These are phyloP conservation scores for Diutina rugosa DNA, from an alignment of 1,139 yeast species.

Conservation along the genomic window DNA sequence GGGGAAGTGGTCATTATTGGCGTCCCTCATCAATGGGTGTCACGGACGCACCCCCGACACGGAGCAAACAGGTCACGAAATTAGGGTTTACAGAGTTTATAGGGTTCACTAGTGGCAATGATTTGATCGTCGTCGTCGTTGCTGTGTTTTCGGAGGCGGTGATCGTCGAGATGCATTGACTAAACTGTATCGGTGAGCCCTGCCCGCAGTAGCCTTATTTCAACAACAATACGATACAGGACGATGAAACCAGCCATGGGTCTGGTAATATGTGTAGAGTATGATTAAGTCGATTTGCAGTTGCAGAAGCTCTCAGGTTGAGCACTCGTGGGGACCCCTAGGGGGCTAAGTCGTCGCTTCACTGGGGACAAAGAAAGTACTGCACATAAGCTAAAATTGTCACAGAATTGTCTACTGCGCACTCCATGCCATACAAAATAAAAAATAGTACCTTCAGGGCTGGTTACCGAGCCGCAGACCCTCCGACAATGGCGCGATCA, in stretches of 20 bases:
- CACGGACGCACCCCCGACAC: too few relatives aligned
- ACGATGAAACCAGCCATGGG: too few relatives aligned
- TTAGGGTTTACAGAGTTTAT: too few relatives aligned
- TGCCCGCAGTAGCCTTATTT: neutral
- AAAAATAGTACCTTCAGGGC: neutral
- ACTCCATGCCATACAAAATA: neutral
- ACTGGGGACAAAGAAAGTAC: neutral
- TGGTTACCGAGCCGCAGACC: neutral
- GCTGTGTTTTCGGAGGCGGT: neutral
- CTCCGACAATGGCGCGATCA: neutral
- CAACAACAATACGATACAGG: neutral
- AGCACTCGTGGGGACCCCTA: too few relatives aligned
- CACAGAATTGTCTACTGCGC: neutral
- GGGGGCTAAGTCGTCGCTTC: neutral
- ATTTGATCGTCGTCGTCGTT: neutral
- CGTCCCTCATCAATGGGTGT: too few relatives aligned
- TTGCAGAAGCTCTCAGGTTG: too few relatives aligned
- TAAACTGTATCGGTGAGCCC: neutral
- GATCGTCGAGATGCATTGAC: neutral
- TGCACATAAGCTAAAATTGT: neutral
- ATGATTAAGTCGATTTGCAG: too few relatives aligned
- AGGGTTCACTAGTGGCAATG: too few relatives aligned
- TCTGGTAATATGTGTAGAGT: too few relatives aligned
- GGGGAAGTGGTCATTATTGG: too few relatives aligned
- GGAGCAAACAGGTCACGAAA: too few relatives aligned